Evolutionary conservation across 1,139 yeast species (phyloP), one percentile per base, ranked within the genome.

Genomic region (Blastobotrys malaysiensis): DNA sequence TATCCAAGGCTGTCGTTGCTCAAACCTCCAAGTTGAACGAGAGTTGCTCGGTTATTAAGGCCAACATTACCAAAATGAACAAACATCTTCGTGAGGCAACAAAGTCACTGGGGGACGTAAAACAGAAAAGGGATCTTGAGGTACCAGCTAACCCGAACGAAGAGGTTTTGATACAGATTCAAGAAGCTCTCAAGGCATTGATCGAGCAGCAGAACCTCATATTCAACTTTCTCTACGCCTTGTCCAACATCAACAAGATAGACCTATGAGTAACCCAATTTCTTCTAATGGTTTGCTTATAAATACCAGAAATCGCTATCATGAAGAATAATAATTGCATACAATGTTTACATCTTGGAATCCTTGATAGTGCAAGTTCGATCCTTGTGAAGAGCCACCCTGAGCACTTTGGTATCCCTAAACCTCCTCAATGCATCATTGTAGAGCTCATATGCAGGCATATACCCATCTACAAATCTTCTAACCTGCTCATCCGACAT

Each of bases 361-460:
- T 31, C 39, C 39, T 31, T 31, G 5, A 31, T 16, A 31, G 39
- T 31, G 16, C 39, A 31, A 31, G 39, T 31, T 14, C 39, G 39
- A 16, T 31, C 39, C 7, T 13, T 31, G 3, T 16, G 11, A 14
- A 31, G 11, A 2, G 16, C 16, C 39, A 31, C 45, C 2, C 27
- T 9, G 18, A 22, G 45, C 18, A 48, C 20, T 9, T 18, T 39
- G 21, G 45, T 31, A 14, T 13, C 26, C 20, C 18, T 27, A 9
- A 20, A 45, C 7, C 22, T 11, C 24, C 69, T 54, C 52, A 86
- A 71, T 1, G 73, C 69, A 9, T 74, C 72, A 63, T 82, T 84
- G 66, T 86, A 93, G 21, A 91, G 65, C 59, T 81, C 79, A 65
- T 93, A 93, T 27, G 86, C 80, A 0, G 96, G 96, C 89, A 88